A percentile compares a stretch with the other conserved stretches of the same genome.
Conservation (phyloP, 73 alveolate species). For the Uronychia binucleata region DNA sequence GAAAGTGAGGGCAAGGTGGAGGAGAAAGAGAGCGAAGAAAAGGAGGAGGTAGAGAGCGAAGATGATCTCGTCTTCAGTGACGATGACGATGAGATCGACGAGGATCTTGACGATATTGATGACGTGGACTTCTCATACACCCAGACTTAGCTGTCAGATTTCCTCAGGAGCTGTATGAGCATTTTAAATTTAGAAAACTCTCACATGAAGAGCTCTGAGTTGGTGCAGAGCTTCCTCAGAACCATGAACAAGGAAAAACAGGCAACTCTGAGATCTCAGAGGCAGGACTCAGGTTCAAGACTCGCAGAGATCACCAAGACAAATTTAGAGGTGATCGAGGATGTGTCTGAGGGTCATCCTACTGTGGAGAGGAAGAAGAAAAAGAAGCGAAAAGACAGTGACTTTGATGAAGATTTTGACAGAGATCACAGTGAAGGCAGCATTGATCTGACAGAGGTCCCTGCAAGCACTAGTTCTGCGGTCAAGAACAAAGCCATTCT, state of each 20-base stretch:
- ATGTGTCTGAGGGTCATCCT: not conserved
- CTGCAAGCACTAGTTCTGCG: not conserved
- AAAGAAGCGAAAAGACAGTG: not conserved
- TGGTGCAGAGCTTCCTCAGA: not conserved
- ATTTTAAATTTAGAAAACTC: not conserved
- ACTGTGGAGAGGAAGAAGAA: slow-evolving; percentile 2
- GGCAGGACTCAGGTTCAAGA: not conserved
- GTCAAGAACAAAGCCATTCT: not conserved
- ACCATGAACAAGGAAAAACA: not conserved
- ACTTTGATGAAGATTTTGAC: not conserved
- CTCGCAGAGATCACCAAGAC: not conserved
- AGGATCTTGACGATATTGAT: slow-evolving; percentile 11
- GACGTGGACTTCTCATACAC: slow-evolving; percentile 54
- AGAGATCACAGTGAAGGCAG: not conserved
- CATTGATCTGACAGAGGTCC: not conserved
- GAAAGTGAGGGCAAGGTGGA: slow-evolving; percentile 17
- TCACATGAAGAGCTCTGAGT: not conserved
- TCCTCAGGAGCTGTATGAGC: slow-evolving; percentile 19
- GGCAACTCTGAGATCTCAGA: not conserved
- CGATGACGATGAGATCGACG: slow-evolving; percentile 19
- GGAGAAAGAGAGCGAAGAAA: not conserved
- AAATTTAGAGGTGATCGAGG: not conserved
- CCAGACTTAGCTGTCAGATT: slow-evolving; percentile 47
- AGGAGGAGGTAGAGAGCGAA: not conserved
- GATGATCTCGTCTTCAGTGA: too few species aligned